Percentiles rank a stretch among this genome's conserved stretches.
These are phyloP conservation scores for Neurospora sp. DNA, from an alignment of 495 filamentous ascomycete species.

Conservation along the genomic window DNA sequence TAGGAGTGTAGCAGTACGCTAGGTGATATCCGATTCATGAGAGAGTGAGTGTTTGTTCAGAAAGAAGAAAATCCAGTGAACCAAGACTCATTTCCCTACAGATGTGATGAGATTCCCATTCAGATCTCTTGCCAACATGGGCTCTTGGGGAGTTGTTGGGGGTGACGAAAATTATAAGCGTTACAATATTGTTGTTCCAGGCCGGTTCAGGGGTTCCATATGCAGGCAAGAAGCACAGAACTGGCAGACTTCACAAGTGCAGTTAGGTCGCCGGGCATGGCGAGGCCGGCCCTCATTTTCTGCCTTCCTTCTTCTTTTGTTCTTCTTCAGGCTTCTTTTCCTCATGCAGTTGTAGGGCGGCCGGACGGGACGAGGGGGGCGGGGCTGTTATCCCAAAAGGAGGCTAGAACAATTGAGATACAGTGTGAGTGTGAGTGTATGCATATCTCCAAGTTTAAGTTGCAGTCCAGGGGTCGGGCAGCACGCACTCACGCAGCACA, in stretches of 20 bases:
- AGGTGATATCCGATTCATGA: neutral
- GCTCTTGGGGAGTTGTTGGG: neutral
- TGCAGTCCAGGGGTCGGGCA: neutral
- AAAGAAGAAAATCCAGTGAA: neutral
- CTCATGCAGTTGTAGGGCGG: neutral
- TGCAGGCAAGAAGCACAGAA: neutral
- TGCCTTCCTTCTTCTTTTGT: neutral
- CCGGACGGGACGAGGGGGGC: neutral
- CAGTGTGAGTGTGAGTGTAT: neutral
- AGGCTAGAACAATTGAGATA: neutral
- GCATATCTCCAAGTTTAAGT: neutral
- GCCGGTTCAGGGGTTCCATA: neutral
- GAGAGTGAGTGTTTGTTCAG: neutral
- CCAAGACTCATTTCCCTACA: neutral
- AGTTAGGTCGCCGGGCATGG: neutral
- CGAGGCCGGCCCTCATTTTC: neutral
- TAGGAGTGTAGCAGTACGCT: neutral
- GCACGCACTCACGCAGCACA: neutral
- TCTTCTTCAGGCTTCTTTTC: neutral
- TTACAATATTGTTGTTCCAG: neutral
- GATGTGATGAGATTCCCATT: neutral
- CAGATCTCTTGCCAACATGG: neutral
- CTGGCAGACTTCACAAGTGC: neutral
- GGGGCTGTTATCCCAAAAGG: neutral
- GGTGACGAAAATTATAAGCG: neutral